Percentiles rank a stretch among this genome's conserved stretches.
phyloP scores from a whole-genome alignment of 208 protist genomes.

The Blastocrithidia nonstop region DNA sequence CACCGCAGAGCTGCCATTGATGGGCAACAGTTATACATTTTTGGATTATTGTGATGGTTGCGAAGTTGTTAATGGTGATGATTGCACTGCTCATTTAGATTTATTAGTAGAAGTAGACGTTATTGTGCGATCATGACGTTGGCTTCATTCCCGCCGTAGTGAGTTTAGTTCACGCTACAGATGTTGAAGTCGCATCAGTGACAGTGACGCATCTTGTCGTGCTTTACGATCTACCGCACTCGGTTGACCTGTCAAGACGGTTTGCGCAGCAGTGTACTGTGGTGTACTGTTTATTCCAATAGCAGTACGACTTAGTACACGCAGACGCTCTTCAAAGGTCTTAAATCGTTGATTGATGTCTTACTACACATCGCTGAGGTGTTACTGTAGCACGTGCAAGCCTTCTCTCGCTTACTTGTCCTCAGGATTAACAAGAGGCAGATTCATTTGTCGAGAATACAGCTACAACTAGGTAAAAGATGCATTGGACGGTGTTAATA shows the following conservation, averaged over 20 bases:
- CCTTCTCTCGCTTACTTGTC: constrained; percentile 32
- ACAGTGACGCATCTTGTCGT: constrained; percentile 68
- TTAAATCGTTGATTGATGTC: constrained; percentile 56
- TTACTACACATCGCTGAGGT: constrained; percentile 59
- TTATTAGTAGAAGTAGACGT: not conserved
- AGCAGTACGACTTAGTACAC: constrained; percentile 62
- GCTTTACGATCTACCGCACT: constrained; percentile 64
- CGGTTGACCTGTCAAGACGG: constrained; percentile 4
- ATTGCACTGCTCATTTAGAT: not conserved
- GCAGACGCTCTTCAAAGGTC: constrained; percentile 68
- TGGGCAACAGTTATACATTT: too few relatives aligned
- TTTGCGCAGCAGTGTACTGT: not conserved
- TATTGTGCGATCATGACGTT: not conserved
- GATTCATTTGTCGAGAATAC: not conserved
- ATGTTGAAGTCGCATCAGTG: constrained; percentile 71
- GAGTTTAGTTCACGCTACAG: constrained; percentile 47
- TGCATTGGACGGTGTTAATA: too few relatives aligned
- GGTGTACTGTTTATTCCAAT: constrained; percentile 24
- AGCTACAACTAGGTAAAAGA: not conserved
- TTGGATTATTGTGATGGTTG: too few relatives aligned
- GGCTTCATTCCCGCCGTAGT: constrained; percentile 13
- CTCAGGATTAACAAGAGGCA: not conserved
- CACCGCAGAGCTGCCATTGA: too few relatives aligned
- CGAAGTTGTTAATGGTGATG: too few relatives aligned
- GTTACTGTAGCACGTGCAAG: constrained; percentile 18